These are phyloP conservation scores for Myriosclerotinia curreyana DNA, from an alignment of 2,329 filamentous ascomycete genomes.

Conservation along the genomic window DNA sequence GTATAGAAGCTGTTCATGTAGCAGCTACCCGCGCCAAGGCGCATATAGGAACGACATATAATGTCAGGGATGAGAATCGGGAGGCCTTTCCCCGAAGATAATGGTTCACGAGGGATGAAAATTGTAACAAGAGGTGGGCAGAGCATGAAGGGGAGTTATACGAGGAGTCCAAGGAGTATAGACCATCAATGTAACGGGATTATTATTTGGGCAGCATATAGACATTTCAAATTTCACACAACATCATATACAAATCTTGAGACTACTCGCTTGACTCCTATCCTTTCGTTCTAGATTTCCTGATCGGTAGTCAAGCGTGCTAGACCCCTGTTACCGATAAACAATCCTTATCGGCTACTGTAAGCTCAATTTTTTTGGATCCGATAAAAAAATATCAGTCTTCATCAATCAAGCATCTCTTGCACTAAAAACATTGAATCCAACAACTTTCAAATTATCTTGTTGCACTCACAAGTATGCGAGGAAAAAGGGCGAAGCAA, in stretches of 20 bases:
- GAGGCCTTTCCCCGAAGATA: background rate
- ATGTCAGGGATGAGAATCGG: background rate
- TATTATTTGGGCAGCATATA: constrained; percentile 7
- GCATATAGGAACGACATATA: background rate
- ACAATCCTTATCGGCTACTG: constrained; percentile 22
- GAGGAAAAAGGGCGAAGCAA: constrained; percentile 67
- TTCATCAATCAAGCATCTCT: constrained; percentile 9
- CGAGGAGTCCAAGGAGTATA: background rate
- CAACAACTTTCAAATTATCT: background rate
- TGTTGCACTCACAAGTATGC: constrained; percentile 48
- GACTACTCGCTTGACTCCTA: constrained; percentile 1
- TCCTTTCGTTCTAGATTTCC: constrained; percentile 4
- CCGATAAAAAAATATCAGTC: constrained; percentile 21
- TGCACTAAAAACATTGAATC: constrained; percentile 5
- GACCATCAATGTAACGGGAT: background rate
- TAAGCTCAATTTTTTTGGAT: constrained; percentile 25
- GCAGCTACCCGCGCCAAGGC: constrained; percentile 8
- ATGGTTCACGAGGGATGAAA: background rate
- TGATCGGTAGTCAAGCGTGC: background rate
- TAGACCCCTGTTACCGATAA: constrained; percentile 23
- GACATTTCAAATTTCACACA: background rate
- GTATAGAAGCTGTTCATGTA: background rate
- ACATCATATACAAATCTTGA: background rate
- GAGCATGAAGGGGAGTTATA: background rate
- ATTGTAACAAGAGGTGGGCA: background rate